Evolutionary conservation across 768 basidiomycete genomes (phyloP), one percentile per base, ranked within the genome.

Genomic region (Candolleomyces aberdarensis): DNA sequence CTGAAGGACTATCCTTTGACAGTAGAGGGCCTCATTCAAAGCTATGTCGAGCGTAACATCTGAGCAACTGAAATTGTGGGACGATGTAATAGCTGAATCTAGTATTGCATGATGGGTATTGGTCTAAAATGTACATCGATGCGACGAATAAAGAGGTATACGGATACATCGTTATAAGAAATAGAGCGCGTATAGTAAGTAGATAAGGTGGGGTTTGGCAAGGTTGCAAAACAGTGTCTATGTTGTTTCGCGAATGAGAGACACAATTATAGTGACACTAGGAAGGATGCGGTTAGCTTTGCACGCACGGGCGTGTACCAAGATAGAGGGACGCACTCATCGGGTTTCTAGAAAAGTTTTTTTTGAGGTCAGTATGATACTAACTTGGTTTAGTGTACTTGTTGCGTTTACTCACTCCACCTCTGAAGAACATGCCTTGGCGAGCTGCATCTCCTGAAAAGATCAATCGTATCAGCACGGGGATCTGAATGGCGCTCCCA

Each of bases 1-100:
- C 74, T 96, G 62, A 91, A 85, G 71, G 92, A 94, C 67, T 94
- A 94, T 69, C 84, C 89, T 9, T 74, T 90, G 58, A 91, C 87
- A 0, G 67, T 83, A 1, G 86, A 81, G 20, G 94, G 93, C 36
- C 79, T 86, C 39, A 91, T 96, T 57, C 83, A 92, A 73, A 91
- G 90, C 66, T 89, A 89, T 74, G 85, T 96, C 62, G 92, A 94
- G 70, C 78, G 89, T 55, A 78, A 75, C 48, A 67, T 88, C 58
- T 88, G 67, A 74, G 32, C 29, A 26, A 50, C 14, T 50, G 20
- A 43, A 43, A n/a, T 11, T 11, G 41, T 43, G 3, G 26, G 26
- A 26, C 26, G 26, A 26, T 26, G 26, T n/a, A 43, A 43, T 43
- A 43, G 41, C 13, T 43, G 41, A 43, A 13, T 43, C 48, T n/a